These are phyloP conservation scores for Carex pumila DNA, from an alignment of 176 grass and related monocot species.

Conservation along the genomic window DNA sequence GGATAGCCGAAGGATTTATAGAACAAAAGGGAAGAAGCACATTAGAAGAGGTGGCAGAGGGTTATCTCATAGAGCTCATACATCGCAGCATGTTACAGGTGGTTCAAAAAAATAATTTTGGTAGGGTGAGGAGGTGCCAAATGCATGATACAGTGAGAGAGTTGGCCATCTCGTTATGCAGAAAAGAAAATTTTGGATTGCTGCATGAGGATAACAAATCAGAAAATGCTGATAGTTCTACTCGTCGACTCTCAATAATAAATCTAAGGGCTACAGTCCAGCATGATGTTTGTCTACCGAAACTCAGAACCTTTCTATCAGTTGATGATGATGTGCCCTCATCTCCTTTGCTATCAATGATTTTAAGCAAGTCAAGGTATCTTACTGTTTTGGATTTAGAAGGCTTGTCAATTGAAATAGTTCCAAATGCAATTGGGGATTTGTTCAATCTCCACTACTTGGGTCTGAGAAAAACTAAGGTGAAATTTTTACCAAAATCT, in stretches of 20 bases:
- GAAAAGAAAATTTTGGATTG: conserved; percentile 13
- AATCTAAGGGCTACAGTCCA: not conserved
- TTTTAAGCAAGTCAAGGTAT: not conserved
- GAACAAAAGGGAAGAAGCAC: not conserved
- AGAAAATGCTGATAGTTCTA: not conserved
- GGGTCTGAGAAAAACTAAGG: not conserved
- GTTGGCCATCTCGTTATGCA: not conserved
- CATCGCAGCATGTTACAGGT: conserved; percentile 28
- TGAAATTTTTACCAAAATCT: not conserved
- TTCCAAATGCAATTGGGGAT: conserved; percentile 1
- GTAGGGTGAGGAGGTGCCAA: not conserved
- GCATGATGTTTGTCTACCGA: not conserved
- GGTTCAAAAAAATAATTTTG: not conserved
- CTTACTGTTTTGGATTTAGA: conserved; percentile 20
- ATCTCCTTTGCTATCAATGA: not conserved
- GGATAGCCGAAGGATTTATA: conserved; percentile 26
- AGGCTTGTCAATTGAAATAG: not conserved
- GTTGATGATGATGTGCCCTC: not conserved
- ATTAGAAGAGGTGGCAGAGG: conserved; percentile 27
- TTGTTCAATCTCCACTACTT: conserved; percentile 30
- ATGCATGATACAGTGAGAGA: conserved; percentile 26
- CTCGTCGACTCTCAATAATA: conserved; percentile 12
- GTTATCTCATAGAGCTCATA: conserved; percentile 20
- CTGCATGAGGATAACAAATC: not conserved
- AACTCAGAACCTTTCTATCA: not conserved